Conservation (phyloP, 2,329 filamentous ascomycete species). For the Pseudogymnoascus sp. region DNA sequence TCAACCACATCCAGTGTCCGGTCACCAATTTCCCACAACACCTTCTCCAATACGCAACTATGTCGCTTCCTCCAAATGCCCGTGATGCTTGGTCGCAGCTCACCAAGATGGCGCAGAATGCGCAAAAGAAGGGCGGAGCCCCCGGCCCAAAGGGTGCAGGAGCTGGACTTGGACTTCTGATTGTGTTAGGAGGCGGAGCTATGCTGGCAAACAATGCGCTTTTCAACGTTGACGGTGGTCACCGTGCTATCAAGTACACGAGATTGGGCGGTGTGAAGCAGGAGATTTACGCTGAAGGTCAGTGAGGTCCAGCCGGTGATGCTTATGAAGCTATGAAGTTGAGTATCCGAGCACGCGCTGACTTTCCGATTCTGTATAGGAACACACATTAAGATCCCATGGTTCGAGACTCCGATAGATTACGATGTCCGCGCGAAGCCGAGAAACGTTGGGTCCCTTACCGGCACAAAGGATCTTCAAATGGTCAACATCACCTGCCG, state of each 20-base stretch:
- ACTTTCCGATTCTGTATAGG: slow-evolving; percentile 41
- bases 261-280: slow-evolving; percentile 86
- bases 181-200: slow-evolving; percentile 47
- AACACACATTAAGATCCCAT: slow-evolving; percentile 89
- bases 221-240: slow-evolving; percentile 91
- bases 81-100: slow-evolving; percentile 60
- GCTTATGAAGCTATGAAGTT: not conserved
- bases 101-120: slow-evolving; percentile 50
- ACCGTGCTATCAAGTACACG: slow-evolving; percentile 97
- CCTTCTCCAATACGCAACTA: slow-evolving; percentile 7
- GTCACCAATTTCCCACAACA: slow-evolving; percentile 8
- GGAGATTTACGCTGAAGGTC: slow-evolving; percentile 94
- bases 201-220: slow-evolving; percentile 50
- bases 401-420: slow-evolving; percentile 93
- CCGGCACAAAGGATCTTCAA: slow-evolving; percentile 97
- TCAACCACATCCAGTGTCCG: not conserved
- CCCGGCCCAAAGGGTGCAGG: slow-evolving; percentile 42
- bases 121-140: slow-evolving; percentile 42
- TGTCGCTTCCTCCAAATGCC: slow-evolving; percentile 38
- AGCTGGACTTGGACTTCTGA: slow-evolving; percentile 44
- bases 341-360: slow-evolving; percentile 13
- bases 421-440: slow-evolving; percentile 98
- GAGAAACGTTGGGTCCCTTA: slow-evolving; percentile 91
- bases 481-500: slow-evolving; percentile 99
- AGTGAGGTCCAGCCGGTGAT: slow-evolving; percentile 15